Percentiles rank a stretch among this genome's conserved stretches.
These are phyloP conservation scores for Pestalotiopsis sp. DNA, from an alignment of 2,329 filamentous ascomycete species.

Conservation along the genomic window DNA sequence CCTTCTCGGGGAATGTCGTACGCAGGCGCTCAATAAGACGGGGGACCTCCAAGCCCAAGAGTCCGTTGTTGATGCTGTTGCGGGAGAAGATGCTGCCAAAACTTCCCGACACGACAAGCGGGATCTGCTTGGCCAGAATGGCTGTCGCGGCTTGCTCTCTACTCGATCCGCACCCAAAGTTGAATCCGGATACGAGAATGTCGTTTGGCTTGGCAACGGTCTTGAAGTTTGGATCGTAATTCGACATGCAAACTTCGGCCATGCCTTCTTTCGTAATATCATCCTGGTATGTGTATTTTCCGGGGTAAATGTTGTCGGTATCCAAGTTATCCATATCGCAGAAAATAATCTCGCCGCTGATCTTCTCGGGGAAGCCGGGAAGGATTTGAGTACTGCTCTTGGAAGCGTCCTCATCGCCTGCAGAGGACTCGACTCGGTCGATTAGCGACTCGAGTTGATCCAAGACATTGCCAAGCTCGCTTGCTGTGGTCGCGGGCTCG, in stretches of 20 bases:
- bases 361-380: conserved; percentile 81
- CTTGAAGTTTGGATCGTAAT: conserved; percentile 79
- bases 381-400: conserved; percentile 67
- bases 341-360: conserved; percentile 86
- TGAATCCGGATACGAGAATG: conserved; percentile 82
- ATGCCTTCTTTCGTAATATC: conserved; percentile 74
- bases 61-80: conserved; percentile 78
- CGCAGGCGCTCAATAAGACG: conserved; percentile 65
- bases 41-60: conserved; percentile 72
- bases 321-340: conserved; percentile 76
- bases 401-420: conserved; percentile 29
- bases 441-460: conserved; percentile 66
- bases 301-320: conserved; percentile 91
- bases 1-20: conserved; percentile 53
- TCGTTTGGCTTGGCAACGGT: conserved; percentile 66
- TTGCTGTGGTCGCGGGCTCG: conserved; percentile 65
- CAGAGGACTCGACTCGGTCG: conserved; percentile 47
- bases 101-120: conserved; percentile 76
- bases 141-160: conserved; percentile 89
- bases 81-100: conserved; percentile 83
- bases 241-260: conserved; percentile 90
- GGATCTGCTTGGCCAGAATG: conserved; percentile 77
- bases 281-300: conserved; percentile 91
- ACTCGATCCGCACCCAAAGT: conserved; percentile 82
- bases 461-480: conserved; percentile 72